A percentile compares a stretch with the other conserved stretches of the same genome.
These are phyloP conservation scores for Hypholoma fasciculare DNA, from an alignment of 768 basidiomycete genomes.

Conservation along the genomic window DNA sequence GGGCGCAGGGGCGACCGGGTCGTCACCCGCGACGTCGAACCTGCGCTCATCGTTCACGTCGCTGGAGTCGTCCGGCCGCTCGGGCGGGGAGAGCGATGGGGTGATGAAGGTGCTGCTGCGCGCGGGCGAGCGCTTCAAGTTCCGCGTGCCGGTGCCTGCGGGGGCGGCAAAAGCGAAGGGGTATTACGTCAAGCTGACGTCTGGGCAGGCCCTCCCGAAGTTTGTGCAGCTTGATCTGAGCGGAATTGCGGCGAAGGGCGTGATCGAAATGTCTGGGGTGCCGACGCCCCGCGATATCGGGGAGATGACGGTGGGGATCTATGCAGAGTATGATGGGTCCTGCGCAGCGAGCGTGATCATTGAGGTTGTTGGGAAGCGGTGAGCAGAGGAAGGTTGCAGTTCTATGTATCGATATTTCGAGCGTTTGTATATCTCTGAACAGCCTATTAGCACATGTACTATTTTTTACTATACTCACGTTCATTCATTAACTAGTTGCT, in stretches of 20 bases:
- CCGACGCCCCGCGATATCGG: constrained; percentile 53
- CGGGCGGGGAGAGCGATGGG: constrained; percentile 23
- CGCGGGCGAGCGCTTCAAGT: constrained; percentile 59
- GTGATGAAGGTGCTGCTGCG: constrained; percentile 51
- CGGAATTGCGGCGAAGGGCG: constrained; percentile 42
- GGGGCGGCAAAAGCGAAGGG: constrained; percentile 26
- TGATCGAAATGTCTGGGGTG: constrained; percentile 57
- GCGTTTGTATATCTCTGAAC: constrained; percentile 12
- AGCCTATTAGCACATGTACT: constrained; percentile 17
- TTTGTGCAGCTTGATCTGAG: constrained; percentile 57
- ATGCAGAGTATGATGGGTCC: constrained; percentile 44
- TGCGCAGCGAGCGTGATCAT: constrained; percentile 57
- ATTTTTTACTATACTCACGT: constrained; percentile 21
- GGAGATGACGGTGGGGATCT: constrained; percentile 55
- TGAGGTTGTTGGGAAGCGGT: constrained; percentile 48
- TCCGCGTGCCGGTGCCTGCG: constrained; percentile 45
- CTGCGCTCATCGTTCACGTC: constrained; percentile 62
- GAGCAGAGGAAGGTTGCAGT: background rate
- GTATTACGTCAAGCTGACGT: constrained; percentile 49
- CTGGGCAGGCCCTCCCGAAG: constrained; percentile 52
- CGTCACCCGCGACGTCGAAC: constrained; percentile 36
- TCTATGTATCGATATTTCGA: constrained; percentile 15
- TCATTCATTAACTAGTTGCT: constrained; percentile 15
- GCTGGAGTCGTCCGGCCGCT: constrained; percentile 56
- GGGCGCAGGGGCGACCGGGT: constrained; percentile 20